Percentiles rank a stretch among this genome's conserved stretches.
Evolutionary conservation across 768 basidiomycete species (phyloP).

Genomic region (Galerina marginata): DNA sequence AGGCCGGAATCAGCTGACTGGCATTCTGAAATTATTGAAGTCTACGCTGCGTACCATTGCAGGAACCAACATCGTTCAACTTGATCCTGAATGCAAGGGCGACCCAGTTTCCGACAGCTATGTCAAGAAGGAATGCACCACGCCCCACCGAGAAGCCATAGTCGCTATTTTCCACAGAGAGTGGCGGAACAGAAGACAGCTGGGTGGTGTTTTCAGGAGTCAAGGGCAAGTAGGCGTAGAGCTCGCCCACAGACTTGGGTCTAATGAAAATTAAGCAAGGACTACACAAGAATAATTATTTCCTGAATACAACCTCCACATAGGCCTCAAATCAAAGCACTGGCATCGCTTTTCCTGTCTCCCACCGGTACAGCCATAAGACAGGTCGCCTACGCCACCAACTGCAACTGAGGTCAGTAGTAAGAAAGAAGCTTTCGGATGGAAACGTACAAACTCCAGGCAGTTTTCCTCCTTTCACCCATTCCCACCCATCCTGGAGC

Average conservation of each 20-base stretch:
- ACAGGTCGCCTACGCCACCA: slow-evolving; percentile 59
- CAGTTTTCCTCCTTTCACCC: slow-evolving; percentile 78
- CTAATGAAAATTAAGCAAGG: slow-evolving; percentile 33
- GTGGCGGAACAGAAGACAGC: slow-evolving; percentile 54
- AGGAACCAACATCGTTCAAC: slow-evolving; percentile 63
- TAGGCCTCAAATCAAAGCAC: slow-evolving; percentile 72
- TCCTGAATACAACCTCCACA: slow-evolving; percentile 65
- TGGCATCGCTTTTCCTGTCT: slow-evolving; percentile 63
- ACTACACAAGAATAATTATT: background rate
- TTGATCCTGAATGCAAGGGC: slow-evolving; percentile 69
- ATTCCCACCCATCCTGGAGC: slow-evolving; percentile 67
- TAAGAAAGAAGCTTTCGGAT: background rate
- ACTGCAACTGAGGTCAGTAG: slow-evolving; percentile 35
- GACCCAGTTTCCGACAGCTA: slow-evolving; percentile 63
- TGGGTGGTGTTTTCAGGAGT: slow-evolving; percentile 44
- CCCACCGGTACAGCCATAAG: slow-evolving; percentile 75
- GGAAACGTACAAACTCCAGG: slow-evolving; percentile 67
- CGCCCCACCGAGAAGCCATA: slow-evolving; percentile 73
- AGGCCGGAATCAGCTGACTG: no score
- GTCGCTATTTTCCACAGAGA: slow-evolving; percentile 54
- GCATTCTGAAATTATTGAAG: background rate
- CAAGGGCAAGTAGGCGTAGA: slow-evolving; percentile 75
- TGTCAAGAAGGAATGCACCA: slow-evolving; percentile 60
- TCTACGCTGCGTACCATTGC: slow-evolving; percentile 53
- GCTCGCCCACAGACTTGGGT: slow-evolving; percentile 58